A percentile compares a stretch with the other conserved stretches of the same genome.
Conservation (phyloP, 495 filamentous ascomycete species). For the Penicillium macrosclerotiorum region DNA sequence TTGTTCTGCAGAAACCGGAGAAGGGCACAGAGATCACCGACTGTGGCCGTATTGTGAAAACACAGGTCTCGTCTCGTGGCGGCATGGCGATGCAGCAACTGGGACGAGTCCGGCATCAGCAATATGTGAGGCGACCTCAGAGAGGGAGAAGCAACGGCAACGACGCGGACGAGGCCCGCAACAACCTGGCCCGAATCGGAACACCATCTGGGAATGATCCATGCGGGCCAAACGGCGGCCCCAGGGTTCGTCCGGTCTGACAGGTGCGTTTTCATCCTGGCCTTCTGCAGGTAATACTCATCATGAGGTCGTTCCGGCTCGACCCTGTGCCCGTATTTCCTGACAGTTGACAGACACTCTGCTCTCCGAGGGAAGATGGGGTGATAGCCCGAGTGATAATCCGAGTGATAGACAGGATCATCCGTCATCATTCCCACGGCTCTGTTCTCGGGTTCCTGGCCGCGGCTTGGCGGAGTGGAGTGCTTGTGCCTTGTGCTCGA, state of each 20-base stretch:
- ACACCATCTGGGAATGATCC: constrained; percentile 11
- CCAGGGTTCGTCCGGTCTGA: constrained; percentile 29
- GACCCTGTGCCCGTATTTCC: constrained; percentile 1
- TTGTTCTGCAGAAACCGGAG: constrained; percentile 2
- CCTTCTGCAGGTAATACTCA: constrained; percentile 17
- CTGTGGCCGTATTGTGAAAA: background rate
- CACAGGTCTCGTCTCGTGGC: background rate
- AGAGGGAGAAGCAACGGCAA: background rate
- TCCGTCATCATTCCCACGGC: constrained; percentile 14
- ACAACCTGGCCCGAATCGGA: background rate
- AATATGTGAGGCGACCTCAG: background rate
- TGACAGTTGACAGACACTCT: constrained; percentile 10
- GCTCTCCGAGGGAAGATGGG: background rate
- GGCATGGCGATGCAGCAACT: too few species aligned
- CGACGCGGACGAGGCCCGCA: background rate
- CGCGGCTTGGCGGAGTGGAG: background rate
- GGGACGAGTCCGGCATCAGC: background rate
- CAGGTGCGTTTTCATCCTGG: constrained; percentile 16
- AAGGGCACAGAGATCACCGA: background rate
- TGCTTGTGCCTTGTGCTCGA: constrained; percentile 1
- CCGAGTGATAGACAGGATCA: too few species aligned
- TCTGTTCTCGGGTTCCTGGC: constrained; percentile 22
- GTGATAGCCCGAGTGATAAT: too few species aligned
- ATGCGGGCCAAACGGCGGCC: constrained; percentile 30
- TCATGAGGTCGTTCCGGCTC: background rate